Conservation (phyloP, 306 rosid genomes). For the Medicago arabica region DNA sequence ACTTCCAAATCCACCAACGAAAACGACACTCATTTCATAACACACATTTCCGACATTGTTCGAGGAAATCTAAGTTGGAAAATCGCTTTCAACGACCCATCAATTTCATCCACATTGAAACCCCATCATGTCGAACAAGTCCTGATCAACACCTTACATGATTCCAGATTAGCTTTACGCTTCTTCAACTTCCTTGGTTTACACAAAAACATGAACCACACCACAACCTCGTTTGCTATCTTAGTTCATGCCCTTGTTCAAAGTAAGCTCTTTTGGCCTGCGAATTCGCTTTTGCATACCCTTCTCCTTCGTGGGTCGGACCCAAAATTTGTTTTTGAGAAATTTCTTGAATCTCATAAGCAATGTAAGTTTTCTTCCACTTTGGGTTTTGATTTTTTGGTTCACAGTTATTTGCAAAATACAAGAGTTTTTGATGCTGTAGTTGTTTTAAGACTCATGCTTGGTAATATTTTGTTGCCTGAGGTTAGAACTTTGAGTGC, state of each 20-base stretch:
- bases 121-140: conserved; percentile 75
- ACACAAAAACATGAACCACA: conserved; percentile 73
- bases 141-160: conserved; percentile 57
- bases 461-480: conserved; percentile 57
- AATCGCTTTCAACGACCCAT: conserved; percentile 58
- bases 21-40: conserved; percentile 59
- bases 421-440: conserved; percentile 63
- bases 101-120: conserved; percentile 57
- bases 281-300: conserved; percentile 78
- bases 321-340: conserved; percentile 58
- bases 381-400: conserved; percentile 80
- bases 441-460: conserved; percentile 64
- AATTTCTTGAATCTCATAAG: conserved; percentile 51
- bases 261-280: conserved; percentile 71
- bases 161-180: conserved; percentile 80
- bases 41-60: conserved; percentile 58
- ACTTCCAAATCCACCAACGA: conserved; percentile 47
- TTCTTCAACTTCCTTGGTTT: conserved; percentile 93
- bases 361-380: conserved; percentile 53
- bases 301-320: conserved; percentile 68
- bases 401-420: conserved; percentile 65
- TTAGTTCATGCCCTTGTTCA: conserved; percentile 75
- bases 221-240: conserved; percentile 75
- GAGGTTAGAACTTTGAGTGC: conserved; percentile 84
- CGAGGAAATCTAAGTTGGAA: conserved; percentile 86